Base-by-base conservation (phyloP, 1,284 basidiomycete species). In the Dichomitus squalens region DNA sequence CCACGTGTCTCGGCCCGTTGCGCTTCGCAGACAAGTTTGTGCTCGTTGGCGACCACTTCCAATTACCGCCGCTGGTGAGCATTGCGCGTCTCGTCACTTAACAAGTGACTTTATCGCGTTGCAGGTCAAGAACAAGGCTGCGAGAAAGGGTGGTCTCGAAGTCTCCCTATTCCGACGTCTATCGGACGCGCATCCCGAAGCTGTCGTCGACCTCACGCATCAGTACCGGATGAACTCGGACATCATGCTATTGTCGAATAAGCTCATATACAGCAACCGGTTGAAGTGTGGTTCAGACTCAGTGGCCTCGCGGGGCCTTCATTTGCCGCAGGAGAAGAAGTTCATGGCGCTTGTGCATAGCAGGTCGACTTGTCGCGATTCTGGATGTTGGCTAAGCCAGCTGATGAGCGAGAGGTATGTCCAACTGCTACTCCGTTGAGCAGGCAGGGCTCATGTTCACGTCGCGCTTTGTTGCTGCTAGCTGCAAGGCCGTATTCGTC, bases 201-300 rank as follows among this genome's bases (percentile, higher is more conserved):
- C 94, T 1, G 90, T 98, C 40, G 84, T 91, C 18, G 88, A 95
- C 63, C 81, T 99, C 31, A 82, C 85, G 0, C 80, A 89, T 52
- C 96, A 99, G 70, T 99, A 99, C 71, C 83, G 97, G 52, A 99
- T 99, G 96, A 98, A 96, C 72, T 85, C 84, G 55, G 95, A 97
- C 58, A 98, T 99, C 69, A 99, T 98, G 96, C 70, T 83, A 7
- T 76, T 99, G 11, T 95, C 94, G 4, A 99, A 99, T 71, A 82
- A 81, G 55, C 83, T 99, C 34, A 90, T 98, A 16, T 99, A 99
- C 68, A 76, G 83, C 16, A 84, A 92, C 52, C 81, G 88, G 20
- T 78, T 99, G 48, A 80, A 78, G 39, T 96, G 94, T 68, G 96
- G 95, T 1, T 88, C 82, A 12, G 84, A 86, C 23, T 74, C 75